These are phyloP conservation scores for Pistacia atlantica DNA, from an alignment of 345 rosid species.

Conservation along the genomic window DNA sequence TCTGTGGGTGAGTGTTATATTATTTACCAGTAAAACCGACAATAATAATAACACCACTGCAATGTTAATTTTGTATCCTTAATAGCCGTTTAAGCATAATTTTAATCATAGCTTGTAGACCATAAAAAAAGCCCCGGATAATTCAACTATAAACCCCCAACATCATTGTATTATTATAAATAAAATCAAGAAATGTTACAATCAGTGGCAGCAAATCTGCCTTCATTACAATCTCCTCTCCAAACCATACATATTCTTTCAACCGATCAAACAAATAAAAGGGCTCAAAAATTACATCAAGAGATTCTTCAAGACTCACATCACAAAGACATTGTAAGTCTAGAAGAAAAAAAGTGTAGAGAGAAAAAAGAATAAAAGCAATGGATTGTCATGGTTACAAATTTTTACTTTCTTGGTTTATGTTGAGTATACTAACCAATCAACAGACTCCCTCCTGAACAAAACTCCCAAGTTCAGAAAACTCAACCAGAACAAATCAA, in stretches of 20 bases:
- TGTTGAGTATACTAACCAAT: slow-evolving; percentile 9
- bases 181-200: slow-evolving; percentile 15
- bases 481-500: slow-evolving; percentile 15
- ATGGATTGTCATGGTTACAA: slow-evolving; percentile 14
- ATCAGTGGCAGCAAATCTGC: slow-evolving; percentile 8
- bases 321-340: slow-evolving; percentile 5
- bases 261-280: slow-evolving; percentile 20
- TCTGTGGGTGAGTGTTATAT: no score
- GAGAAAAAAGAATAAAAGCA: not conserved
- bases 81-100: not conserved
- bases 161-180: slow-evolving; percentile 1
- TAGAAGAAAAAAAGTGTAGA: no score
- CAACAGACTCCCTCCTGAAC: slow-evolving; percentile 12
- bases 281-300: slow-evolving; percentile 13
- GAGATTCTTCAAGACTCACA: not conserved
- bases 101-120: not conserved
- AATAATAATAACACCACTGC: no score
- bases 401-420: slow-evolving; percentile 17
- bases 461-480: slow-evolving; percentile 17
- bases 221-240: not conserved
- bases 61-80: not conserved
- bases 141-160: not conserved
- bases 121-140: not conserved
- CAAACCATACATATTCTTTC: slow-evolving; percentile 13
- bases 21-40: not conserved